Base-by-base conservation (phyloP, 1,139 yeast genomes). In the Suhomyces terraborum region DNA sequence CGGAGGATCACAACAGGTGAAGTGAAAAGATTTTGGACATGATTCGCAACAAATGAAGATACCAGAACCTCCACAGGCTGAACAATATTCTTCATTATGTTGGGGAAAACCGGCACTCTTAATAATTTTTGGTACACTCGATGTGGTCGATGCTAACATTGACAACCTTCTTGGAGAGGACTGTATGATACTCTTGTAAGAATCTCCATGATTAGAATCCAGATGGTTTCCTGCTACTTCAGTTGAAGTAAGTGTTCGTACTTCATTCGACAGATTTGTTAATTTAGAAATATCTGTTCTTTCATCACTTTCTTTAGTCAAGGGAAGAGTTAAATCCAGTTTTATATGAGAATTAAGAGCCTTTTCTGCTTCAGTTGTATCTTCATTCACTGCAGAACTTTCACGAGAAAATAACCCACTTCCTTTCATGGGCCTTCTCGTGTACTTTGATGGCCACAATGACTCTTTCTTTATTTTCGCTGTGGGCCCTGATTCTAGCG, bases 21-120 rank as follows among this genome's bases (percentile, higher is more conserved):
- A 88, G 58, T 93, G 98, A 61, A 91, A 93, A 1, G 96, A 87
- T 54, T 77, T 77, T 0, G 97, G 96, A 62, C 98, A 93, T 2
- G 87, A 74, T 53, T 93, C 98, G 65, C 98, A 93, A 62, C 98
- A 93, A 22, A 93, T 72, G 50, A 93, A 88, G 27, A 87, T 74
- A 7, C 98, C 98, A 0, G 91, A 72, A 20, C 89, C 88, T 1
- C 94, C 89, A 64, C 98, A 93, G 0, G 94, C 75, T 18, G 86
- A 73, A 56, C 98, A 93, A 59, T 76, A 89, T 61, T 93, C 98
- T 50, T 91, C 94, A 59, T 93, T 93, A 47, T 80, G 75, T 47
- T 67, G 55, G 40, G 66, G 55, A 30, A 62, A 49, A 40, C 64
- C 66, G 39, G 53, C 55, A 4, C 57, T 59, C 24, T 27, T 9